A percentile compares a stretch with the other conserved stretches of the same genome.
These are phyloP conservation scores for Crataegus laevigata DNA, from an alignment of 306 rosid species.

Conservation along the genomic window DNA sequence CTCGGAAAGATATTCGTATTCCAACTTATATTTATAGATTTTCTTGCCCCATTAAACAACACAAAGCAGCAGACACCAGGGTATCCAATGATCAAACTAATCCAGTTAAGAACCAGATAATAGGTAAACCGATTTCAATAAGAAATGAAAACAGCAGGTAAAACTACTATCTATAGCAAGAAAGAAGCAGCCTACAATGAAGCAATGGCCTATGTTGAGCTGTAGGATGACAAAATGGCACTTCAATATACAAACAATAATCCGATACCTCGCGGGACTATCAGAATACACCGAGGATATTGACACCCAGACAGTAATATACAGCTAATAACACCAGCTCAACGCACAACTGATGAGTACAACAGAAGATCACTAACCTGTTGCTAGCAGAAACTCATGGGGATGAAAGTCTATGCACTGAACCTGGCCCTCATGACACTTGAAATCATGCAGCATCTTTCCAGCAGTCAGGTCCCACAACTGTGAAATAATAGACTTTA, in stretches of 20 bases:
- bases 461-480: conserved; percentile 99
- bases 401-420: conserved; percentile 99
- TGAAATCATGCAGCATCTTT: conserved; percentile 88
- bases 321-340: not conserved
- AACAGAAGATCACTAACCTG: conserved; percentile 50
- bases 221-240: not conserved
- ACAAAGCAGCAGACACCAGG: not conserved
- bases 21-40: not conserved
- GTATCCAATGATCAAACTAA: not conserved
- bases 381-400: conserved; percentile 88
- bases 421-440: conserved; percentile 88
- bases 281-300: not conserved
- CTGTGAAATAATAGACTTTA: conserved; percentile 35
- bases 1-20: not conserved
- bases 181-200: not conserved
- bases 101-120: not conserved
- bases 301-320: not conserved
- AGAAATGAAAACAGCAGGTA: not conserved
- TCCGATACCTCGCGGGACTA: not conserved
- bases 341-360: not conserved
- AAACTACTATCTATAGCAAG: not conserved
- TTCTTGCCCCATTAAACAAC: not conserved
- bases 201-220: not conserved
- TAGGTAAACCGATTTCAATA: not conserved
- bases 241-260: not conserved